Evolutionary conservation across 495 filamentous ascomycete genomes (phyloP).

Genomic region (Penicillium pancosmium): DNA sequence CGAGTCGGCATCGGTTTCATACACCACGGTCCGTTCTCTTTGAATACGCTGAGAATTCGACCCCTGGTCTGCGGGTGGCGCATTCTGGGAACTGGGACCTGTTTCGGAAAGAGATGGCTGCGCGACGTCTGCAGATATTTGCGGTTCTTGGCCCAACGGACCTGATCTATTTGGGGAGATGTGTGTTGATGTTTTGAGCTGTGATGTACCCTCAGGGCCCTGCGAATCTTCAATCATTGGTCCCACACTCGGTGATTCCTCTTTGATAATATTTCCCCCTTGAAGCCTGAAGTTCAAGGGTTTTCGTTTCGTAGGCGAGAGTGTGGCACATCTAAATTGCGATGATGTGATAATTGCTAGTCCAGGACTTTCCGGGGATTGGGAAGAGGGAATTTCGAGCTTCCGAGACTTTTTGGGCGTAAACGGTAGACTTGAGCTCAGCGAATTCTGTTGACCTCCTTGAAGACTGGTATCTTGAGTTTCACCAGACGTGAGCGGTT

Average conservation of each 20-base stretch:
- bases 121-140: constrained; percentile 2
- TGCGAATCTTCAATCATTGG: constrained; percentile 10
- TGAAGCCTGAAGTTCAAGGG: constrained; percentile 7
- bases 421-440: constrained; percentile 12
- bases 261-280: constrained; percentile 18
- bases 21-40: constrained; percentile 40
- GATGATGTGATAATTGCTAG: constrained; percentile 44
- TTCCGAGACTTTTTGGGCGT: constrained; percentile 40
- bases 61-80: neutral
- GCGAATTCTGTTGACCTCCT: neutral
- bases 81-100: constrained; percentile 1
- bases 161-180: constrained; percentile 7
- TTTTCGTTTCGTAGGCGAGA: constrained; percentile 30
- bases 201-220: constrained; percentile 4
- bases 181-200: constrained; percentile 8
- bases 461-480: constrained; percentile 13
- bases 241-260: constrained; percentile 24
- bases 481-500: constrained; percentile 21
- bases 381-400: constrained; percentile 48
- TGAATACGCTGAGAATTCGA: constrained; percentile 9
- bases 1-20: constrained; percentile 49
- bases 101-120: neutral
- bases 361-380: constrained; percentile 49
- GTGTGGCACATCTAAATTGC: constrained; percentile 37
- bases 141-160: constrained; percentile 4